These are phyloP conservation scores for Podosphaera aphanis DNA, from an alignment of 2,329 filamentous ascomycete species.

Conservation along the genomic window DNA sequence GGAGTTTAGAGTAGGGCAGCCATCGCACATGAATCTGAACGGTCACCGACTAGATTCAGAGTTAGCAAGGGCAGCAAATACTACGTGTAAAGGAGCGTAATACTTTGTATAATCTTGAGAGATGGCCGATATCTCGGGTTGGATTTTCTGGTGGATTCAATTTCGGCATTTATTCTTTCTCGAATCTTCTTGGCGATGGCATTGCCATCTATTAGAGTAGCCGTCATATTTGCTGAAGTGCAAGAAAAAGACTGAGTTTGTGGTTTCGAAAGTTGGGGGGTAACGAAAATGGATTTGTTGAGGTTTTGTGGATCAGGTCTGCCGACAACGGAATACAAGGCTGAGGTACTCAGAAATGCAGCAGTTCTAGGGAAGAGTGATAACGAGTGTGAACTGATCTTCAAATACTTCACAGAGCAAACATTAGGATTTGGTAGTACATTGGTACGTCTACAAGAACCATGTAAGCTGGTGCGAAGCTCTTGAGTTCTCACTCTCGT, in stretches of 20 bases:
- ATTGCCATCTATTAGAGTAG: constrained; percentile 82
- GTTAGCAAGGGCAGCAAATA: constrained; percentile 5
- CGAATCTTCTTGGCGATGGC: constrained; percentile 84
- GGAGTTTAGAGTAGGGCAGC: background rate
- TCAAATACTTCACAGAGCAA: too few relatives aligned
- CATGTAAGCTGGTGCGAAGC: too few relatives aligned
- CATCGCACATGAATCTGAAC: constrained; percentile 67
- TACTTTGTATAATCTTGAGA: constrained; percentile 87
- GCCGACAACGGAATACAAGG: too few relatives aligned
- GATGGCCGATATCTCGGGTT: constrained; percentile 78
- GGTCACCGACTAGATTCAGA: constrained; percentile 48
- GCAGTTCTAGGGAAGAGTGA: too few relatives aligned
- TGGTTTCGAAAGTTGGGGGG: constrained; percentile 1
- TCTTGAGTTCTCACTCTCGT: too few relatives aligned
- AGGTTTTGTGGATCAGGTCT: too few relatives aligned
- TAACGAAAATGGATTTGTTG: constrained; percentile 1
- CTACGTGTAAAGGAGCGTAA: background rate
- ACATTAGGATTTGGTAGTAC: too few relatives aligned
- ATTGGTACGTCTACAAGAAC: too few relatives aligned
- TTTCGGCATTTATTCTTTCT: constrained; percentile 56
- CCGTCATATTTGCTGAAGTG: constrained; percentile 47
- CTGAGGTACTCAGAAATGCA: too few relatives aligned
- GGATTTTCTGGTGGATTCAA: constrained; percentile 53
- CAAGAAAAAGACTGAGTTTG: constrained; percentile 20
- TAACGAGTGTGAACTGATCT: too few relatives aligned